phyloP scores from a whole-genome alignment of 495 filamentous ascomycete species.

The Trichoderma gamsii region DNA sequence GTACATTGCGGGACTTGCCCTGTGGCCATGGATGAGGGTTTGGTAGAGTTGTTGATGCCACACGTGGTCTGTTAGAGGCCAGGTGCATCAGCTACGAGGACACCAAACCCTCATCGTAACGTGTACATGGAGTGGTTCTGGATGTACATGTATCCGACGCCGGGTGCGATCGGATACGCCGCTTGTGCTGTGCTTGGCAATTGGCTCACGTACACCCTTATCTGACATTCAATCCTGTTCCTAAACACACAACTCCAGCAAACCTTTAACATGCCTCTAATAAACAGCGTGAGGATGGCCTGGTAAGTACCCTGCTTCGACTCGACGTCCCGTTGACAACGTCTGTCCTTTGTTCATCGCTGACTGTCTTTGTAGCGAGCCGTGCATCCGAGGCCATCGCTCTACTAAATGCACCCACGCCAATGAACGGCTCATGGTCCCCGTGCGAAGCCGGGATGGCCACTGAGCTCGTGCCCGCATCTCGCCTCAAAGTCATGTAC shows the following conservation, averaged over 20 bases:
- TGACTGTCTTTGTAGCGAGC: conserved; percentile 48
- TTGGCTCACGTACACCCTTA: not conserved
- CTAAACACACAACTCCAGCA: not conserved
- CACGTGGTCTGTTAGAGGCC: not conserved
- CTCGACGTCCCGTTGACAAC: not conserved
- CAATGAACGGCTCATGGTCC: conserved; percentile 64
- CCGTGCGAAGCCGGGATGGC: conserved; percentile 77
- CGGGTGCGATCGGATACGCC: not conserved
- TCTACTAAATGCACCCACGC: conserved; percentile 78
- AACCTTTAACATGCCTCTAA: conserved; percentile 43
- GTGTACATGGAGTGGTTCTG: not conserved
- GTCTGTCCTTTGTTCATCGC: conserved; percentile 12
- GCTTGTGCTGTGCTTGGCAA: not conserved
- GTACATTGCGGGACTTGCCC: not conserved
- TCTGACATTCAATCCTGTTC: not conserved
- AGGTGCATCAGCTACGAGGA: not conserved
- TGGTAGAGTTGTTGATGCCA: not conserved
- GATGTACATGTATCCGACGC: not conserved
- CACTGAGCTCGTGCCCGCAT: conserved; percentile 71
- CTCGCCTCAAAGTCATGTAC: conserved; percentile 49
- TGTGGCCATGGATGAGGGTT: not conserved
- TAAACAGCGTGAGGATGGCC: conserved; percentile 53
- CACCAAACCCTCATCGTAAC: not conserved
- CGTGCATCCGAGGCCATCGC: conserved; percentile 80
- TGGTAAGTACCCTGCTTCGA: conserved; percentile 38